These are phyloP conservation scores for Citrullus colocynthis DNA, from an alignment of 306 rosid genomes.

Conservation along the genomic window DNA sequence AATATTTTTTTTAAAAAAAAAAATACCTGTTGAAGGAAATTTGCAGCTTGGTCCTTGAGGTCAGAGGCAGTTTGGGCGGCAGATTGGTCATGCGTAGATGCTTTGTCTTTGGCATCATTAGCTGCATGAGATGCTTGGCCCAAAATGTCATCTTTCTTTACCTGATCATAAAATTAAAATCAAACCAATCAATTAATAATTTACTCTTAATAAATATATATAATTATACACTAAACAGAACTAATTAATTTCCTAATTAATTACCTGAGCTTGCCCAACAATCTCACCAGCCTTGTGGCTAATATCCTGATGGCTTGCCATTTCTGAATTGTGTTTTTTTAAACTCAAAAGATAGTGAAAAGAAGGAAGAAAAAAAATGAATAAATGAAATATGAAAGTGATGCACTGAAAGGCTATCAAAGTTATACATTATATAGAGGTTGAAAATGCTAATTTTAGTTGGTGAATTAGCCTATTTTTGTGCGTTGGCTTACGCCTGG, in stretches of 20 bases:
- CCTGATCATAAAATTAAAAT: not conserved
- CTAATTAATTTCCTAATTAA: too few species aligned
- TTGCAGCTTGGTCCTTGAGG: slow-evolving; percentile 28
- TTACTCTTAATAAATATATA: too few species aligned
- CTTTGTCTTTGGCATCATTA: slow-evolving; percentile 7
- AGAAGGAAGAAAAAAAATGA: not conserved
- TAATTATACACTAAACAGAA: too few species aligned
- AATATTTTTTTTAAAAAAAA: not conserved
- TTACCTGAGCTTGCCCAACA: slow-evolving; percentile 22
- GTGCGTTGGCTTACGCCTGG: not conserved
- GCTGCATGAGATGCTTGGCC: slow-evolving; percentile 7
- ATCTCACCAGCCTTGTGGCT: slow-evolving; percentile 15
- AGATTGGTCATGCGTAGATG: not conserved
- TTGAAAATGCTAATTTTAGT: not conserved
- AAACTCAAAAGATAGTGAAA: not conserved
- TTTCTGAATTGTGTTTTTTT: not conserved
- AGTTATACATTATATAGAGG: not conserved
- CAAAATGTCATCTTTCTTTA: slow-evolving; percentile 19
- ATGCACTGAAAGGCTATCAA: not conserved
- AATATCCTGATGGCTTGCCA: slow-evolving; percentile 22
- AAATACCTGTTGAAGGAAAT: slow-evolving; percentile 34
- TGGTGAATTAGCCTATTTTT: not conserved
- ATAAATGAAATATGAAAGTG: not conserved
- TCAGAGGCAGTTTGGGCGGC: slow-evolving; percentile 14
- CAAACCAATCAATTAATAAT: too few species aligned